Conservation (phyloP, 2,329 filamentous ascomycete genomes). For the Xylariaceae sp. region DNA sequence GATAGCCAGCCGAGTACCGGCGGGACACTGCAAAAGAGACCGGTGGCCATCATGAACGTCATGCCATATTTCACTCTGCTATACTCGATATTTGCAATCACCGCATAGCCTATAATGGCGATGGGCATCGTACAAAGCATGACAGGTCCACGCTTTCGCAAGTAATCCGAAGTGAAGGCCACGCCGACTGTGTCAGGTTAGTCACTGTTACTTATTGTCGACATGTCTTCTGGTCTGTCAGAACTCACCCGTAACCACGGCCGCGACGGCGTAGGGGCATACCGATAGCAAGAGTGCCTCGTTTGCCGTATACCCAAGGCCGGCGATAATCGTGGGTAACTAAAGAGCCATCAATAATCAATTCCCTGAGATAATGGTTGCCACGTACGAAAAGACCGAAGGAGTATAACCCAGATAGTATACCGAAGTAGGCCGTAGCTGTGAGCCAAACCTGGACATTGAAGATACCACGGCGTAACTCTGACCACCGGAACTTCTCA, state of each 20-base stretch:
- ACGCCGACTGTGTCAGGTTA: constrained; percentile 44
- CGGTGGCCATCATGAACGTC: constrained; percentile 69
- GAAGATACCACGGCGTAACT: constrained; percentile 62
- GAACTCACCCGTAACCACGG: constrained; percentile 53
- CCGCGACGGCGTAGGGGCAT: constrained; percentile 64
- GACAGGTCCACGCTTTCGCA: constrained; percentile 60
- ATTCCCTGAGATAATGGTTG: neutral
- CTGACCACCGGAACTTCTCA: constrained; percentile 62
- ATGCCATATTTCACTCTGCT: constrained; percentile 62
- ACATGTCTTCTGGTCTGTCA: neutral
- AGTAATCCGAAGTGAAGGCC: constrained; percentile 62
- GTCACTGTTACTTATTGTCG: neutral
- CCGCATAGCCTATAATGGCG: constrained; percentile 67
- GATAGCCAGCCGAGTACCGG: constrained; percentile 67
- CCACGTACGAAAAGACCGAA: constrained; percentile 63
- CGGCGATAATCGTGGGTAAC: constrained; percentile 66
- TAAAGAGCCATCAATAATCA: constrained; percentile 28
- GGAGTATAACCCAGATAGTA: constrained; percentile 61
- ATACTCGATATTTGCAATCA: constrained; percentile 61
- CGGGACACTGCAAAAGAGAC: constrained; percentile 65
- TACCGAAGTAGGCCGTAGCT: constrained; percentile 63
- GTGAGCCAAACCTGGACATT: constrained; percentile 66
- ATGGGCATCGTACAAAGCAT: constrained; percentile 67
- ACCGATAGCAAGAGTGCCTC: constrained; percentile 65
- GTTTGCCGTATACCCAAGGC: constrained; percentile 57